Conservation (phyloP, 495 filamentous ascomycete genomes). For the Neurospora sp. region DNA sequence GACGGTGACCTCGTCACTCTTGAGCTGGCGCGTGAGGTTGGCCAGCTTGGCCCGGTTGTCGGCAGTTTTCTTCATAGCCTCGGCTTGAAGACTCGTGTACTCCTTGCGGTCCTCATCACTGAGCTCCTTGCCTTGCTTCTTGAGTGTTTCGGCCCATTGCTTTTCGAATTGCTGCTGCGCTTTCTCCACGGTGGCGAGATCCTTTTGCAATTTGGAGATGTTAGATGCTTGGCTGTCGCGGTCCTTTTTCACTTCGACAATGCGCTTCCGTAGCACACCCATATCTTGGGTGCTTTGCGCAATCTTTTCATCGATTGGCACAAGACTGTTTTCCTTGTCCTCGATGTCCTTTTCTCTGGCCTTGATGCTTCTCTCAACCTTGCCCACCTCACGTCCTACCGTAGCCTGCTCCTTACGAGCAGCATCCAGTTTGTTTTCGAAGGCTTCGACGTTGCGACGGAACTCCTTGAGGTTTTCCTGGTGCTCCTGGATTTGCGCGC, state of each 20-base stretch:
- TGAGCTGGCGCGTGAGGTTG: constrained; percentile 71
- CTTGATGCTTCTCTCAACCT: constrained; percentile 73
- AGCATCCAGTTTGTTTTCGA: constrained; percentile 69
- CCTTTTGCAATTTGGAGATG: constrained; percentile 63
- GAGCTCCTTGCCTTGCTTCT: constrained; percentile 75
- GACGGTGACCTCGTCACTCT: constrained; percentile 80
- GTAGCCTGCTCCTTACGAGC: constrained; percentile 79
- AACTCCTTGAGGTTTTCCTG: constrained; percentile 95
- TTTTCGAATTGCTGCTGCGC: constrained; percentile 82
- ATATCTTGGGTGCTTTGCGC: constrained; percentile 65
- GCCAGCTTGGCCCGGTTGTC: constrained; percentile 74
- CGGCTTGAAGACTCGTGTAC: constrained; percentile 75
- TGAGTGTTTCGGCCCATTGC: constrained; percentile 71
- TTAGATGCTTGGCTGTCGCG: constrained; percentile 55
- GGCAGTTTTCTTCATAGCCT: constrained; percentile 77
- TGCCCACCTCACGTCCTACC: constrained; percentile 67
- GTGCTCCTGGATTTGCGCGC: constrained; percentile 81
- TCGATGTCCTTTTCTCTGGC: constrained; percentile 83
- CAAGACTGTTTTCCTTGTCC: constrained; percentile 69
- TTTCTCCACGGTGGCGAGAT: constrained; percentile 76
- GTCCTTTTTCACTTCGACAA: constrained; percentile 64
- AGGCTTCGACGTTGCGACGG: constrained; percentile 76
- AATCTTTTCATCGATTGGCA: constrained; percentile 90
- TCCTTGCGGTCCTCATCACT: constrained; percentile 81
- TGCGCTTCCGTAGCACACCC: constrained; percentile 51